Evolutionary conservation across 352 stramenopile genomes (phyloP).

Genomic region (Globisporangium recalcitrans): DNA sequence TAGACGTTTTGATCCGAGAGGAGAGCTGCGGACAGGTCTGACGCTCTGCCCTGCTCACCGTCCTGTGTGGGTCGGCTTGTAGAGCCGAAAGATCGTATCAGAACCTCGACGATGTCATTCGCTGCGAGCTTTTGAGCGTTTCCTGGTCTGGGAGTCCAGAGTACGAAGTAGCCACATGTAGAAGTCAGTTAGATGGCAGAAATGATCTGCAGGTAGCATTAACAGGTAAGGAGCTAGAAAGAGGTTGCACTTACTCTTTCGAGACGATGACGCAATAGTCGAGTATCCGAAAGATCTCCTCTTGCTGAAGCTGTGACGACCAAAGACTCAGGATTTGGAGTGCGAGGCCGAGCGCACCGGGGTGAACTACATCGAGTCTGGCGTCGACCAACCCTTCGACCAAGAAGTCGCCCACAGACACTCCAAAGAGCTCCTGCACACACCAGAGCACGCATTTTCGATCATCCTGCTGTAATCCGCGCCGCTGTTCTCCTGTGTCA

Average conservation of each 20-base stretch:
- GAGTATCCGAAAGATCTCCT: constrained; percentile 15
- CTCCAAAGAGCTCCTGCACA: constrained; percentile 1
- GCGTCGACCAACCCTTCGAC: neutral
- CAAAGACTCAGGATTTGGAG: constrained; percentile 28
- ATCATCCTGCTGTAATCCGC: neutral
- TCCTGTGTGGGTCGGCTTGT: neutral
- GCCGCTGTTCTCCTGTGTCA: neutral
- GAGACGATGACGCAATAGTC: constrained; percentile 9
- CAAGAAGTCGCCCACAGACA: constrained; percentile 1
- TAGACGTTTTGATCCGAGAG: constrained; percentile 23
- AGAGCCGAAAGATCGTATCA: constrained; percentile 28
- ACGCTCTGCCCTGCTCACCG: neutral
- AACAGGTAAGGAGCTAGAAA: neutral
- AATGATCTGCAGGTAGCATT: neutral
- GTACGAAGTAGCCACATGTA: neutral
- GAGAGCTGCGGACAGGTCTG: constrained; percentile 19
- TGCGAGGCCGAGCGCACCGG: constrained; percentile 21
- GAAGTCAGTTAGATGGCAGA: neutral
- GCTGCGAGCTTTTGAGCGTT: constrained; percentile 24
- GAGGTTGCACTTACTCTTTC: constrained; percentile 1
- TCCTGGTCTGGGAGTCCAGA: constrained; percentile 13
- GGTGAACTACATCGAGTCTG: constrained; percentile 14
- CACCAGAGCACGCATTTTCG: constrained; percentile 7
- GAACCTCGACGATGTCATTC: constrained; percentile 17
- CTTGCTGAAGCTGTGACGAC: constrained; percentile 11